Base-by-base conservation (phyloP, 1,139 yeast species). In the Saccharomyces uvarum region DNA sequence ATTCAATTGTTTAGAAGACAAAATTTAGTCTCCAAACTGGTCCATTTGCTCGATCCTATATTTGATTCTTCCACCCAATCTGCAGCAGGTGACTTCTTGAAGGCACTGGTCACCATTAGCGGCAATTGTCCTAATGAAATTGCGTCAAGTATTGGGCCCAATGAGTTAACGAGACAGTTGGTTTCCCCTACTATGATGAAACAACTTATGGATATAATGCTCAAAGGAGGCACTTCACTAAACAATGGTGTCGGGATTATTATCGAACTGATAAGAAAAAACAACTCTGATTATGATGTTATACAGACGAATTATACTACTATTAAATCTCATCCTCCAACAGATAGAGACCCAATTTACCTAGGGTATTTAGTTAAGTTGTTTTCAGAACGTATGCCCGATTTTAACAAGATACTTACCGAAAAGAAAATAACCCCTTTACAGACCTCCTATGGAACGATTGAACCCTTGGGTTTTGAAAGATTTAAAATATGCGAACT, bases 231-330 rank as follows among this genome's bases (percentile, higher is more conserved):
- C 3, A 85, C 91, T 49, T 95, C 96, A 3, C 77, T 93, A 65
- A 88, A 96, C 38, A 93, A 93, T 61, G 97, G 98, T 56, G 99
- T 93, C 33, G 97, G 98, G 4, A 90, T 93, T 51, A 86, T 93
- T 54, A 93, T 93, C 67, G 99, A 93, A 70, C 86, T 93, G 57
- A 95, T 95, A 61, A 80, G 99, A 62, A 93, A 93, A 69, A 93
- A 93, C 71, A 95, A 93, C 70, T 88, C 97, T 1, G 99, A 93
- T 70, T 93, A 93, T 70, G 99, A 93, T 72, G 81, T 85, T 55
- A 85, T 89, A 52, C 97, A 96, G 19, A 91, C 93, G 41, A 78
- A 90, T 68, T 86, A 85, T 70, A 88, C 89, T 49, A 88, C 97
- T 0, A 74, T 90, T 56, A 96, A 90, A 61, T 82, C 95, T 32